Conservation (phyloP, 768 basidiomycete species). For the Porphyrellus cyaneotinctus region DNA sequence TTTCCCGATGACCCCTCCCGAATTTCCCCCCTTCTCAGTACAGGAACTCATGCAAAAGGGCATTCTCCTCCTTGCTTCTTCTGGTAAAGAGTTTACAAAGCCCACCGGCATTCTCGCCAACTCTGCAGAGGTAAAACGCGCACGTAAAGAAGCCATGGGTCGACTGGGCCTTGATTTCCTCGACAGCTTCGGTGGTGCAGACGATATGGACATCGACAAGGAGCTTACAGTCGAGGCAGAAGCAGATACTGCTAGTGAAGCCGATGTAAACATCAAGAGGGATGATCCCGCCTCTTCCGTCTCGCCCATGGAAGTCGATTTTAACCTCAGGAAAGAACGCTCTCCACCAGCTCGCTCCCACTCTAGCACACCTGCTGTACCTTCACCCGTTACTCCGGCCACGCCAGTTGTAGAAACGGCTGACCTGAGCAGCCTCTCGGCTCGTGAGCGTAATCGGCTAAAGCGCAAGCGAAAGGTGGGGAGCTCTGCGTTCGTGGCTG, state of each 20-base stretch:
- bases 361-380: conserved; percentile 42
- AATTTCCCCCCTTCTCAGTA: conserved; percentile 75
- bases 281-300: conserved; percentile 34
- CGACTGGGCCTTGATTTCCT: conserved; percentile 86
- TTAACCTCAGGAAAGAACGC: conserved; percentile 37
- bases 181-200: conserved; percentile 61
- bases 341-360: conserved; percentile 40
- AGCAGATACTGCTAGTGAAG: conserved; percentile 42
- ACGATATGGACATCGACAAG: conserved; percentile 83
- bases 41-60: conserved; percentile 71
- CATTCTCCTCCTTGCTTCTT: conserved; percentile 80
- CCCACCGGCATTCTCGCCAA: conserved; percentile 69
- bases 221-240: conserved; percentile 64
- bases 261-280: conserved; percentile 37
- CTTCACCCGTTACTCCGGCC: conserved; percentile 45
- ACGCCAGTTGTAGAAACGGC: conserved; percentile 36
- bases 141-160: conserved; percentile 84
- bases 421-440: conserved; percentile 64
- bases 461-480: conserved; percentile 93
- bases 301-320: conserved; percentile 46
- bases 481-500: conserved; percentile 75
- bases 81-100: conserved; percentile 87
- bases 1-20: conserved; percentile 37
- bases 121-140: conserved; percentile 77
- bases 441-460: conserved; percentile 88